Percentiles rank a stretch among this genome's conserved stretches.
Evolutionary conservation across 768 basidiomycete genomes (phyloP).

Genomic region (Serendipita indica): DNA sequence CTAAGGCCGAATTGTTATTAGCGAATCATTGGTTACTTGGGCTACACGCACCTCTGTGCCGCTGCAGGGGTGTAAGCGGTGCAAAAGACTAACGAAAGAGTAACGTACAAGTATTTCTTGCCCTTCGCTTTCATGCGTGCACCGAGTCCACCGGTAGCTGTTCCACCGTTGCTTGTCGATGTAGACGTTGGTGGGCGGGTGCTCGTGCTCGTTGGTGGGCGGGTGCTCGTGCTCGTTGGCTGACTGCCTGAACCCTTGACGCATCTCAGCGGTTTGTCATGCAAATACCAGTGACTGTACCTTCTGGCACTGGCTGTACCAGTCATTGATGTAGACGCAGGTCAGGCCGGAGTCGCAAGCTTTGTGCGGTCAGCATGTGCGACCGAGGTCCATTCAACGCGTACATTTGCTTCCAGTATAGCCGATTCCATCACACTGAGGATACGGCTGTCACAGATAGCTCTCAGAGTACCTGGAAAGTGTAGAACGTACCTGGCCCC

Average conservation of each 20-base stretch:
- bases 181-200: background rate
- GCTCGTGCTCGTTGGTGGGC: slow-evolving; percentile 16
- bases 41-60: background rate
- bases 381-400: too few relatives aligned
- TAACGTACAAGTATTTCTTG: slow-evolving; percentile 10
- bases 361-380: background rate
- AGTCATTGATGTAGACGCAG: slow-evolving; percentile 22
- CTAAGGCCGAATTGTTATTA: background rate
- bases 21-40: background rate
- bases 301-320: background rate
- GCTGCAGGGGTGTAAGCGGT: background rate
- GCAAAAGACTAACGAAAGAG: background rate
- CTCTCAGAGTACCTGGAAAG: too few relatives aligned
- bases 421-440: too few relatives aligned
- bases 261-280: background rate
- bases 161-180: background rate
- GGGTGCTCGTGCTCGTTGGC: background rate
- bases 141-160: background rate
- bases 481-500: too few relatives aligned
- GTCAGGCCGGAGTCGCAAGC: slow-evolving; percentile 23
- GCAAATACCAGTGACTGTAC: too few relatives aligned
- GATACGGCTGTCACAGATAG: too few relatives aligned
- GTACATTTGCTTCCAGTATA: slow-evolving; percentile 2
- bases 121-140: background rate
- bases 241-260: slow-evolving; percentile 22